These are phyloP conservation scores for Rhizoctonia solani DNA, from an alignment of 1,284 basidiomycete species.

Conservation along the genomic window DNA sequence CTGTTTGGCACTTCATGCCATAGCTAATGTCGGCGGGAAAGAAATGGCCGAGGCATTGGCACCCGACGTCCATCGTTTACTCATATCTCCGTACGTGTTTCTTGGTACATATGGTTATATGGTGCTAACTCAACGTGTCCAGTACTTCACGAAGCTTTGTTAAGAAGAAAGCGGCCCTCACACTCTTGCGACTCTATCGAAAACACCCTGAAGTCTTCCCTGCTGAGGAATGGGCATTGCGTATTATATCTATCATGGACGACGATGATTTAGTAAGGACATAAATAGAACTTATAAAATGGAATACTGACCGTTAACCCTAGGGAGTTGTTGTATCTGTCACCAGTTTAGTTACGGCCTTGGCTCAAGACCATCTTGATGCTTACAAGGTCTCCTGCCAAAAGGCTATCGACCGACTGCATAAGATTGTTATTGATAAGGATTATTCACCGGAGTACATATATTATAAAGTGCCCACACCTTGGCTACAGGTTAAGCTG, in stretches of 20 bases:
- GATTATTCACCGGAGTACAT: conserved; percentile 89
- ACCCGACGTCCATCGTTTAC: conserved; percentile 89
- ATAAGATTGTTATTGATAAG: conserved; percentile 87
- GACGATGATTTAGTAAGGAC: conserved; percentile 77
- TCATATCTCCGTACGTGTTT: conserved; percentile 87
- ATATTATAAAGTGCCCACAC: conserved; percentile 97
- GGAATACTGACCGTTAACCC: conserved; percentile 24
- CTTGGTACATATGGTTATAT: conserved; percentile 1
- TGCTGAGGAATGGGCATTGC: conserved; percentile 91
- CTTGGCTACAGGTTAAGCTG: conserved; percentile 97
- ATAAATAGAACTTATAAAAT: conserved; percentile 39
- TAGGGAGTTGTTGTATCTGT: conserved; percentile 95
- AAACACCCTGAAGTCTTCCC: conserved; percentile 96
- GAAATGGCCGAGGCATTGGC: conserved; percentile 97
- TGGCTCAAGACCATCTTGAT: conserved; percentile 92
- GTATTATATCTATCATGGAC: conserved; percentile 94
- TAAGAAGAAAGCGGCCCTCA: conserved; percentile 98
- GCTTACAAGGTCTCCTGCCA: conserved; percentile 91
- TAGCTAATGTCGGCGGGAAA: conserved; percentile 95
- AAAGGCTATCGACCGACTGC: conserved; percentile 88
- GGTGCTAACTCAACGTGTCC: conserved; percentile 1
- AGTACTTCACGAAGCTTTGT: conserved; percentile 95
- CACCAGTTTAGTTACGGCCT: conserved; percentile 89
- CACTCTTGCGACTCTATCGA: conserved; percentile 88
- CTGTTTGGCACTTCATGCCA: conserved; percentile 95